These are phyloP conservation scores for Scutellaria minor DNA, from an alignment of 257 asterid species.

Conservation along the genomic window DNA sequence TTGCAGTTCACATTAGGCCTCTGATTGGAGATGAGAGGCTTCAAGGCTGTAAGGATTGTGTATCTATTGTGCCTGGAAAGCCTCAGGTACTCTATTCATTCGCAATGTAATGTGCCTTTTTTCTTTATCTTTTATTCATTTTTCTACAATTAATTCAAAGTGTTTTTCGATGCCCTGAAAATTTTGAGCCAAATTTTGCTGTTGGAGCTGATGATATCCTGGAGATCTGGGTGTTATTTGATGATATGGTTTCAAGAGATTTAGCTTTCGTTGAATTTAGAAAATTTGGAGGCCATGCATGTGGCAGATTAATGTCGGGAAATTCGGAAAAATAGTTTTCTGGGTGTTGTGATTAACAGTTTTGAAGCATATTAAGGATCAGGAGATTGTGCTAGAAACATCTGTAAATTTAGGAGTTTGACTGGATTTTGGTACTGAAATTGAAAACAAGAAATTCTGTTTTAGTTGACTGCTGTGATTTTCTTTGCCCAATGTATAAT, in stretches of 20 bases:
- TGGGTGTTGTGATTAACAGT: not conserved
- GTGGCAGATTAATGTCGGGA: conserved; percentile 5
- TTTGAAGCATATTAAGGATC: conserved; percentile 7
- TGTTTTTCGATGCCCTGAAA: conserved; percentile 23
- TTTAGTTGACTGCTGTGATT: conserved; percentile 4
- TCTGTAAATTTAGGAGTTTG: conserved; percentile 4
- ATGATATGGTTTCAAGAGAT: conserved; percentile 27
- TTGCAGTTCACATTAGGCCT: conserved; percentile 94
- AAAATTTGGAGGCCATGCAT: conserved; percentile 41
- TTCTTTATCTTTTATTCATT: not conserved
- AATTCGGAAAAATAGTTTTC: not conserved
- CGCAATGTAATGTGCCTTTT: conserved; percentile 42
- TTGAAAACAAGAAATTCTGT: conserved; percentile 6
- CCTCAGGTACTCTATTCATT: conserved; percentile 75
- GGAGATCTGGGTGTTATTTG: conserved; percentile 49
- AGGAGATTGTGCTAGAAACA: not conserved
- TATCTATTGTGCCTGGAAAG: conserved; percentile 69
- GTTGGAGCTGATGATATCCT: conserved; percentile 22
- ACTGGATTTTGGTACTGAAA: conserved; percentile 9
- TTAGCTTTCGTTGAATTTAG: conserved; percentile 21
- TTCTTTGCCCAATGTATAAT: not conserved
- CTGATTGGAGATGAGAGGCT: conserved; percentile 93
- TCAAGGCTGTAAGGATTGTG: conserved; percentile 99
- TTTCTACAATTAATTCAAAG: conserved; percentile 15
- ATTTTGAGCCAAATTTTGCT: conserved; percentile 29